These are phyloP conservation scores for Yarrowia sp. DNA, from an alignment of 805 yeast species.

Conservation along the genomic window DNA sequence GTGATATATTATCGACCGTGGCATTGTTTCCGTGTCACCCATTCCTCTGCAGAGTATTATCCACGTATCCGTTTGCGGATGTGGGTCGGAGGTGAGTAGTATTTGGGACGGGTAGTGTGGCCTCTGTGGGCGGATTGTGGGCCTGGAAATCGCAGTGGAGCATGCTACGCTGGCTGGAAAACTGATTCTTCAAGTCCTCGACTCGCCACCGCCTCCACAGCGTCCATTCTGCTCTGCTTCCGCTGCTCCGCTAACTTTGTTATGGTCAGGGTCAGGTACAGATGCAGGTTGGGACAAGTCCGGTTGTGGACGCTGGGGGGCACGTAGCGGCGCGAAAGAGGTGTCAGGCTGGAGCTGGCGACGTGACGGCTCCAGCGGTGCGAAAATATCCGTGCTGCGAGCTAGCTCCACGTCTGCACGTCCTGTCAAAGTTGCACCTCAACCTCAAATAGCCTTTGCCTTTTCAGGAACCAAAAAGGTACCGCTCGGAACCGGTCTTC, in stretches of 20 bases:
- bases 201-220: no score
- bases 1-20: background rate
- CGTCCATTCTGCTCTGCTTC: background rate
- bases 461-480: background rate
- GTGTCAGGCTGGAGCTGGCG: background rate
- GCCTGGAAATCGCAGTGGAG: no score
- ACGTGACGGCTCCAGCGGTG: background rate
- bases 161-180: no score
- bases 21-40: background rate
- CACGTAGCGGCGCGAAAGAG: background rate
- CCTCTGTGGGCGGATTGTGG: no score
- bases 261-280: constrained; percentile 5
- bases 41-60: background rate
- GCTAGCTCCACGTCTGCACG: background rate
- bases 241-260: background rate
- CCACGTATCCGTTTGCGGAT: constrained; percentile 3
- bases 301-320: background rate
- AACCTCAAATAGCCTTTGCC: background rate
- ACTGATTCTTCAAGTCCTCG: background rate
- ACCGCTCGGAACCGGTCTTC: background rate
- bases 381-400: background rate
- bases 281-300: background rate
- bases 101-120: no score
- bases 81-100: background rate
- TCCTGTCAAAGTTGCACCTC: background rate